Evolutionary conservation across 257 asterid species (phyloP), one percentile per base, ranked within the genome.

Genomic region (Buddleja alternifolia): DNA sequence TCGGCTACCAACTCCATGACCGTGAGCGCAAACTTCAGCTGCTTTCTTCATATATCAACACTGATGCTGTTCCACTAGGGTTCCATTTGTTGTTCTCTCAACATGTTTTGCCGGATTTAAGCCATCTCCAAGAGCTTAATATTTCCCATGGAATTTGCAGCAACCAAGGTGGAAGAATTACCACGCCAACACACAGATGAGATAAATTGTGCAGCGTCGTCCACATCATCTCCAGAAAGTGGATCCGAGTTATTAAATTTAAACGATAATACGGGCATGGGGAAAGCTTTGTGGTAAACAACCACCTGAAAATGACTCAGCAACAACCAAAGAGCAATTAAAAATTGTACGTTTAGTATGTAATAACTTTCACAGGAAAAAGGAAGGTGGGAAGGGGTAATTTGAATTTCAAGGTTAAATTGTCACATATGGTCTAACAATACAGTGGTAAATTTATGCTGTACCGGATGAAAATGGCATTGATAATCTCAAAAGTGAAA

Each of bases 121-220:
- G 86, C 97, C 97, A 94, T 83, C 85, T 91, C 97, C 85, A 94
- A 71, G 61, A 94, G 83, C 88, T 91, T 94, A 39, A 94, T 81
- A 56, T 94, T 89, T 41, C 99, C 99, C 87, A 88, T 75, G 51
- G 99, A 94, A 74, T 94, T 91, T 14, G 97, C 97, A 47, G 99
- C 97, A 44, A 94, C 93, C 75, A 91, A 82, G 74, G 96, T 84
- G 55, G 96, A 76, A 3, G 97, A 84, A 54, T 91, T 95, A 47
- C 96, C 90, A 0, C 89, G 95, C 99, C 99, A 94, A 72, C 97
- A 91, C 15, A 91, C 96, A 7, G 97, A 89, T 25, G 99, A 94
- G 79, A 89, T 89, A 74, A 94, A 94, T 73, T 87, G 97, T 54
- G 95, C 82, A 24, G 86, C 29, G 68, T 87, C 96, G 36, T 87